Percentiles rank a stretch among this genome's conserved stretches.
These are phyloP conservation scores for Hemileccinum rubropunctum DNA, from an alignment of 768 basidiomycete genomes.

Conservation along the genomic window DNA sequence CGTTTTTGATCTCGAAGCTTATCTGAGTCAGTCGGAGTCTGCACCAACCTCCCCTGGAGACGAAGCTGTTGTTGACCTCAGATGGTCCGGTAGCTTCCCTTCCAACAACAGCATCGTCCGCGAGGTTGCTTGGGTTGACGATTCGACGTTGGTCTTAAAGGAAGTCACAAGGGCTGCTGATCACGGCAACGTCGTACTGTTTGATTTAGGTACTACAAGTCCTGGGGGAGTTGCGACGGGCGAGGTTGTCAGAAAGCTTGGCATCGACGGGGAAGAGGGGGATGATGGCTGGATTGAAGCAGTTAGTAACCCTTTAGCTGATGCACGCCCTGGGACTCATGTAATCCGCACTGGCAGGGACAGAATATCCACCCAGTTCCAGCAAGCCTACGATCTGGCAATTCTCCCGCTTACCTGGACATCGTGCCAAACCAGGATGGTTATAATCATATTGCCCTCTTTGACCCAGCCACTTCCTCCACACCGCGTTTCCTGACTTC, in stretches of 20 bases:
- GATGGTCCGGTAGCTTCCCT: conserved; percentile 63
- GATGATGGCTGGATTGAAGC: conserved; percentile 95
- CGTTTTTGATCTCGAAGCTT: conserved; percentile 73
- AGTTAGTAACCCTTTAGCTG: conserved; percentile 43
- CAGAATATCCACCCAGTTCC: conserved; percentile 65
- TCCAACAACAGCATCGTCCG: conserved; percentile 65
- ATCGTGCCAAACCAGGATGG: conserved; percentile 80
- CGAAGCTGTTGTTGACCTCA: conserved; percentile 52
- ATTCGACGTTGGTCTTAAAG: conserved; percentile 71
- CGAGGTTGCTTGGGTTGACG: conserved; percentile 88
- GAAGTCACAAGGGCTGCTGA: conserved; percentile 85
- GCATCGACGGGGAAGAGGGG: conserved; percentile 78
- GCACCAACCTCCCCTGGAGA: conserved; percentile 31
- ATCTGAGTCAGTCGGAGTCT: conserved; percentile 38
- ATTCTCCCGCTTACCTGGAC: conserved; percentile 78
- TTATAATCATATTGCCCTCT: conserved; percentile 91
- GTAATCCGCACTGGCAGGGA: conserved; percentile 37
- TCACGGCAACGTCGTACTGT: conserved; percentile 75
- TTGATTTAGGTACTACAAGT: conserved; percentile 46
- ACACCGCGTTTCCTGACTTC: conserved; percentile 81
- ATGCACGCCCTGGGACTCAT: conserved; percentile 9
- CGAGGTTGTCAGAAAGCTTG: conserved; percentile 70
- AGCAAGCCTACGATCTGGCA: conserved; percentile 36
- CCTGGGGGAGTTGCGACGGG: conserved; percentile 37
- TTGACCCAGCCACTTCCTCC: conserved; percentile 67